Percentiles rank a stretch among this genome's conserved stretches.
Evolutionary conservation across 306 rosid species (phyloP).

Genomic region (Vigna hirtella): DNA sequence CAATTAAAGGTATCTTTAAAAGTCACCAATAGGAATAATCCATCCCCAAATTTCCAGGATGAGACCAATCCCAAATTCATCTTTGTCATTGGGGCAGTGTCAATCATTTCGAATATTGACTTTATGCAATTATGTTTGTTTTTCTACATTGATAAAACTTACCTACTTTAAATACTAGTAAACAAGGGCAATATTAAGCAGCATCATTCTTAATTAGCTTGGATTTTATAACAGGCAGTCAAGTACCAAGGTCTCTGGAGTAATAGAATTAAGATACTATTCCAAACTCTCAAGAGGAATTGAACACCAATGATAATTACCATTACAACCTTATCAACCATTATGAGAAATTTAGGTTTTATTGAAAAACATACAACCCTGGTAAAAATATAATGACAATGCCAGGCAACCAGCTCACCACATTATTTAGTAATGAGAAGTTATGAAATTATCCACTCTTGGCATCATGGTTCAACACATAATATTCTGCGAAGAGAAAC

Average conservation of each 20-base stretch:
- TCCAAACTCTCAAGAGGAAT: constrained; percentile 4
- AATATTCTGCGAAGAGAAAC: constrained; percentile 27
- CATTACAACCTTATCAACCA: constrained; percentile 8
- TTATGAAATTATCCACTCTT: constrained; percentile 19
- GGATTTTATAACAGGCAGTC: background rate
- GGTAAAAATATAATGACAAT: constrained; percentile 1
- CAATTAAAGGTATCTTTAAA: background rate
- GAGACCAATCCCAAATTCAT: background rate
- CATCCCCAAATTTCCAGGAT: background rate
- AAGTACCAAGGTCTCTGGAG: background rate
- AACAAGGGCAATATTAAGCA: background rate
- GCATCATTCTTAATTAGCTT: background rate
- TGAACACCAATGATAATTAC: background rate
- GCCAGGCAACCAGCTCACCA: constrained; percentile 17
- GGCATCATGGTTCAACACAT: constrained; percentile 18
- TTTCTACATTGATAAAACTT: background rate
- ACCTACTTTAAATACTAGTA: background rate
- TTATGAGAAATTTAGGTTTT: constrained; percentile 9
- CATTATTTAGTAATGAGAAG: constrained; percentile 18
- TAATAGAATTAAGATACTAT: background rate
- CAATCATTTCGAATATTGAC: constrained; percentile 7
- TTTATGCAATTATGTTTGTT: background rate
- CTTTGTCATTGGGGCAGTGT: background rate
- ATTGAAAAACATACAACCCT: constrained; percentile 7
- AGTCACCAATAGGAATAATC: background rate